These are phyloP conservation scores for Poteriospumella lacustris DNA, from an alignment of 108 stramenopile genomes.

Conservation along the genomic window DNA sequence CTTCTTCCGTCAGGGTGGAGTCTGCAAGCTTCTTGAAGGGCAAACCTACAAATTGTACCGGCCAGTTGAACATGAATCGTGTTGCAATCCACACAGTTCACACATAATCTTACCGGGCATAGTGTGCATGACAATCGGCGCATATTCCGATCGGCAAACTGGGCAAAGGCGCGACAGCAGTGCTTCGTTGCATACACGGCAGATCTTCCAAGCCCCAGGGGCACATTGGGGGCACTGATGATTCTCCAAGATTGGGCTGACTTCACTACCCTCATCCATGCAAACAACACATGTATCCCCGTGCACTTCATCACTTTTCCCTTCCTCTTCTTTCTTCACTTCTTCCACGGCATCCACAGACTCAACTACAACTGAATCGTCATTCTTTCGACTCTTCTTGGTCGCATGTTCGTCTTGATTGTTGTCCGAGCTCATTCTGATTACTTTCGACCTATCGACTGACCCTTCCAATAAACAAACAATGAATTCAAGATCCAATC, in stretches of 20 bases:
- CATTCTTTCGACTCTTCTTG: no score
- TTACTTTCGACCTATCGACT: no score
- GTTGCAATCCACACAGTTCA: not conserved
- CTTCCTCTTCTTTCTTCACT: not conserved
- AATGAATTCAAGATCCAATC: no score
- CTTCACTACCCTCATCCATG: not conserved
- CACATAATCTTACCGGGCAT: not conserved
- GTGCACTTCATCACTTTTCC: not conserved
- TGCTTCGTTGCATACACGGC: not conserved
- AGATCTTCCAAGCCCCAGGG: not conserved
- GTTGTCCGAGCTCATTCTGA: no score
- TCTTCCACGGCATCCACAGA: no score
- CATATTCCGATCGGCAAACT: constrained; percentile 2
- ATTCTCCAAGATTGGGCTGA: not conserved
- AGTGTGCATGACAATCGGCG: not conserved
- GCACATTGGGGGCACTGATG: constrained; percentile 19
- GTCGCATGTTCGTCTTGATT: no score
- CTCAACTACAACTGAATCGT: no score
- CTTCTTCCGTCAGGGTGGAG: not conserved
- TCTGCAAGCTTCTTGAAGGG: not conserved
- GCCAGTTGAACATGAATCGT: not conserved
- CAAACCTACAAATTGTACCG: not conserved
- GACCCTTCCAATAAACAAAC: no score
- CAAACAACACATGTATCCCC: not conserved
- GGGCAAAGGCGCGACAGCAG: constrained; percentile 1